Evolutionary conservation across 495 filamentous ascomycete genomes (phyloP).

Genomic region (Baudoinia panamericana): DNA sequence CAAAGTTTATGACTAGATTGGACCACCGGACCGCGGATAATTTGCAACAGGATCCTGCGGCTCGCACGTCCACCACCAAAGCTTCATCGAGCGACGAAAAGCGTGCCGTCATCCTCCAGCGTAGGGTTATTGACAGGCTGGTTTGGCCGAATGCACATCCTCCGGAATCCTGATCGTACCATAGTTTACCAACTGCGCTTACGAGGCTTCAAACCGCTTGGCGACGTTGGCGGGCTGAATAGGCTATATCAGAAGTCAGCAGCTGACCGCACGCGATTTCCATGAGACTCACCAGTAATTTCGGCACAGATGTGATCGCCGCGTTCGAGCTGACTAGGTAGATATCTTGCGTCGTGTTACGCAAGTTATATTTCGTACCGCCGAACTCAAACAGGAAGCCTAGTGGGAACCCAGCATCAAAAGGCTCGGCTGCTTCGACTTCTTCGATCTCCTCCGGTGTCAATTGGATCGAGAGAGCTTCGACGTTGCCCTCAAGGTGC

Average conservation of each 20-base stretch:
- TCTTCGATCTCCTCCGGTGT: conserved; percentile 48
- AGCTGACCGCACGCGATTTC: neutral
- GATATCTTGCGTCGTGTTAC: conserved; percentile 7
- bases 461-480: conserved; percentile 45
- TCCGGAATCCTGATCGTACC: too few species aligned
- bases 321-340: conserved; percentile 5
- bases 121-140: too few species aligned
- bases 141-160: too few species aligned
- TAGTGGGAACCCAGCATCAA: conserved; percentile 50
- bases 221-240: neutral
- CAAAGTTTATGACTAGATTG: too few species aligned
- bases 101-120: too few species aligned
- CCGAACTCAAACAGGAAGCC: conserved; percentile 15
- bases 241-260: neutral
- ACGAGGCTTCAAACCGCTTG: neutral
- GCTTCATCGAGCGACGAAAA: too few species aligned
- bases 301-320: conserved; percentile 4
- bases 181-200: too few species aligned
- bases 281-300: neutral
- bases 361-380: conserved; percentile 3
- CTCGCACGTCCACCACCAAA: too few species aligned
- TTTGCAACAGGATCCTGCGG: too few species aligned
- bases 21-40: too few species aligned
- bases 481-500: conserved; percentile 55
- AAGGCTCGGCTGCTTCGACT: conserved; percentile 49